Conservation (phyloP, 2,329 filamentous ascomycete genomes). For the Trichoderma semiorbis region DNA sequence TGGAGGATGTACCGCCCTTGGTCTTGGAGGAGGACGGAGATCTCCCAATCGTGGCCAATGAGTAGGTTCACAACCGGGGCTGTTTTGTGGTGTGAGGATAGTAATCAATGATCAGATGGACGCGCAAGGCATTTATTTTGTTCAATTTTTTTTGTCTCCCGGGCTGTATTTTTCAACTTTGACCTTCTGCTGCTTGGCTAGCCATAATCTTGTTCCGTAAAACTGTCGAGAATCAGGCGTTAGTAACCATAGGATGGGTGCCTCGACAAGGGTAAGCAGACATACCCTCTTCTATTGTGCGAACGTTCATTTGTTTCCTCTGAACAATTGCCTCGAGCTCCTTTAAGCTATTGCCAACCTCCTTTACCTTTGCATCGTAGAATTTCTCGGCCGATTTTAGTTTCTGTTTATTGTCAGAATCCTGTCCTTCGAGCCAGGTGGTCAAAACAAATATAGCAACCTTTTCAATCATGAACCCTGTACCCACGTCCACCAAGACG, state of each 20-base stretch:
- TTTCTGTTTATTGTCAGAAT: constrained; percentile 36
- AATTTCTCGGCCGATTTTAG: constrained; percentile 53
- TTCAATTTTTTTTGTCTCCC: background rate
- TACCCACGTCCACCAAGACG: constrained; percentile 89
- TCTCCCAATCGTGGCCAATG: background rate
- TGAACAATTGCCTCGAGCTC: constrained; percentile 57
- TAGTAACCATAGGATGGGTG: background rate
- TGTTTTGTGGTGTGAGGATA: background rate
- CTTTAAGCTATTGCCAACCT: constrained; percentile 51
- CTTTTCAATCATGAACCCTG: constrained; percentile 94
- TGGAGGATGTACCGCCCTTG: constrained; percentile 19
- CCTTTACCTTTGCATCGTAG: constrained; percentile 55
- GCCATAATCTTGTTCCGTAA: constrained; percentile 42
- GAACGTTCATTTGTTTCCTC: constrained; percentile 77
- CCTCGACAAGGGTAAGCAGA: background rate
- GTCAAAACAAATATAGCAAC: constrained; percentile 36
- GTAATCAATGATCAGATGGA: background rate
- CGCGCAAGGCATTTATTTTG: background rate
- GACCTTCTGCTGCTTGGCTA: constrained; percentile 19
- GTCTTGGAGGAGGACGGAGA: background rate
- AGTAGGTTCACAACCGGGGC: background rate
- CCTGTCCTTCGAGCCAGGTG: background rate
- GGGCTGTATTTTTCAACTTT: background rate
- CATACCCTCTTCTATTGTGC: constrained; percentile 82
- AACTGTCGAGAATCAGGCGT: constrained; percentile 28